Evolutionary conservation across 768 basidiomycete species (phyloP).

Genomic region (Kwoniella newhampshirensis): DNA sequence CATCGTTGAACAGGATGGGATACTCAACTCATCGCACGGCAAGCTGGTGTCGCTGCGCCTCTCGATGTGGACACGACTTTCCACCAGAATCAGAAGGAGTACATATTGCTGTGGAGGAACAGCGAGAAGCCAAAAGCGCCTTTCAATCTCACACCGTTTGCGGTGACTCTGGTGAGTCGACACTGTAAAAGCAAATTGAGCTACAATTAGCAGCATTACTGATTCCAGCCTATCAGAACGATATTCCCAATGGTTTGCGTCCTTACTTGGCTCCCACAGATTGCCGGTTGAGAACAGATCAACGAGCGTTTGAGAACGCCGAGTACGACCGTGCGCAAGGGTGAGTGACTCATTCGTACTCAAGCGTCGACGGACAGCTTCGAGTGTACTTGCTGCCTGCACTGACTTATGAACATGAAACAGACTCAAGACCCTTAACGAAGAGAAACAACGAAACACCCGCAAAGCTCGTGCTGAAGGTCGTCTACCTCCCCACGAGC

Average conservation of each 20-base stretch:
- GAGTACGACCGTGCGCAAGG: slow-evolving; percentile 75
- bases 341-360: slow-evolving; percentile 56
- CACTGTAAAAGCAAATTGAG: no score
- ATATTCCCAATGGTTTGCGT: slow-evolving; percentile 70
- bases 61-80: slow-evolving; percentile 38
- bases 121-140: slow-evolving; percentile 77
- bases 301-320: slow-evolving; percentile 92
- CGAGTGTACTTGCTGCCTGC: background rate
- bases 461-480: slow-evolving; percentile 75
- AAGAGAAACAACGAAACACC: slow-evolving; percentile 76
- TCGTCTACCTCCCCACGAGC: slow-evolving; percentile 65
- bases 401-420: background rate
- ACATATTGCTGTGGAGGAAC: slow-evolving; percentile 88
- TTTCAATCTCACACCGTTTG: slow-evolving; percentile 94
- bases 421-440: slow-evolving; percentile 55
- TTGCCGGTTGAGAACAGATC: slow-evolving; percentile 87
- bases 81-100: slow-evolving; percentile 60
- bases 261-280: slow-evolving; percentile 83
- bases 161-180: slow-evolving; percentile 66
- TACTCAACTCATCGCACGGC: slow-evolving; percentile 83
- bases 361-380: background rate
- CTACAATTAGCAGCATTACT: no score
- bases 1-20: slow-evolving; percentile 63
- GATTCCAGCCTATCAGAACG: no score
- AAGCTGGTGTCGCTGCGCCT: slow-evolving; percentile 58